Base-by-base conservation (phyloP, 129 eudicot genomes). In the Flaveria linearis region DNA sequence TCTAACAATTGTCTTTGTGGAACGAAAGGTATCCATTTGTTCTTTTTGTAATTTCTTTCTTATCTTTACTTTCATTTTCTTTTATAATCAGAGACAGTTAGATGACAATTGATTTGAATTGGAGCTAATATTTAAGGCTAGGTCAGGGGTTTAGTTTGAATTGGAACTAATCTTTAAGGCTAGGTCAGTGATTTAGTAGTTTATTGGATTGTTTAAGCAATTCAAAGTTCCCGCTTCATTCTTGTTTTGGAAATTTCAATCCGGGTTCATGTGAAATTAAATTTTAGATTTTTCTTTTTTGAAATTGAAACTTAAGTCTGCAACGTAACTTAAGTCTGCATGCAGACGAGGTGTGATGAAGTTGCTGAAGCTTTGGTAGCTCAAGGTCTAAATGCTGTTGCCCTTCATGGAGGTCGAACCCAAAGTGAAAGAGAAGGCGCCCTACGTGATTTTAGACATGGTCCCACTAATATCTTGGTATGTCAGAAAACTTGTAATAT, bases 331-430 rank as follows among this genome's bases (percentile, higher is more conserved):
- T 50, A 58, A 51, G 17, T 76, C 7, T 77, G 36, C 28, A 64
- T 81, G 85, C 80, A 91, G 94, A 91, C 91, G 36, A 86, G 91
- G 83, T 91, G 97, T 16, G 93, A 91, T 88, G 97, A 91, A 86
- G 93, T 91, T 74, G 97, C 97, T 52, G 91, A 88, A 76, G 97
- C 97, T 74, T 82, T 91, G 84, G 85, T 83, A 25, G 89, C 87
- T 28, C 87, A 91, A 78, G 93, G 94, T 76, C 69, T 91, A 72
- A 81, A 84, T 60, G 97, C 97, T 50, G 93, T 87, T 83, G 90
- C 93, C 70, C 97, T 91, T 76, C 97, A 91, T 79, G 97, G 94
- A 45, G 97, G 94, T 61, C 93, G 94, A 23, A 86, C 91, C 68
- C 93, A 91, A 82, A 88, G 78, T 25, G 97, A 91, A 82, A 83